Evolutionary conservation across 768 basidiomycete genomes (phyloP), one percentile per base, ranked within the genome.

Genomic region (Tylopilus subfusipes): DNA sequence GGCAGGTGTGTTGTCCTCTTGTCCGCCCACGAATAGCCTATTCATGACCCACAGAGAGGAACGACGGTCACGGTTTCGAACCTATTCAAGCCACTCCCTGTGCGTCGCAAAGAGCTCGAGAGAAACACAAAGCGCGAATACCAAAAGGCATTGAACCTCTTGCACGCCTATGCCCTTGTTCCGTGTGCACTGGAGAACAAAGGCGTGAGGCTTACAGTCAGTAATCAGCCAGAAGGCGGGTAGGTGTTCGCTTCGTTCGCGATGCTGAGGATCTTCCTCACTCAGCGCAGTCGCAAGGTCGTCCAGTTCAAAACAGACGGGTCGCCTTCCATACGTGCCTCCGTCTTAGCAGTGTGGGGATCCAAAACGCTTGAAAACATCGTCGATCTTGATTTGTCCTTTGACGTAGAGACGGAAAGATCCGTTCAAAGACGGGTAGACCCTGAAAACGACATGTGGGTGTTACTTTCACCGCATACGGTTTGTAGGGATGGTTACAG

Each of bases 61-160:
- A 98, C 96, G 0, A 95, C 95, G 0, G 79, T 94, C 19, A 73
- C 75, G 0, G 71, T 97, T 3, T 76, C 81, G 0, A 81, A 82
- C 27, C 75, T 96, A 1, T 98, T 98, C 71, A 73, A 76, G 7
- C 81, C 89, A 1, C 77, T 98, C 0, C 93, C 97, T 1, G 97
- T 99, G 7, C 82, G 96, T 5, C 78, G 93, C 7, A 95, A 95
- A 68, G 97, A 98, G 62, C 80, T 98, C 30, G 86, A 93, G 64
- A 76, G 91, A 50, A 94, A 96, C 60, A 76, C 79, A 1, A 98
- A 96, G 67, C 83, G 93, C 39, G 96, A 98, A 62, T 95, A 89
- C 63, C 83, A 75, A 5, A 97, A 97, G 63, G 88, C 90, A 2
- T 67, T 98, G n/a, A 74, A 80, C 7, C 74, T 97, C 16, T 71